These are phyloP conservation scores for Rhododendron molle DNA, from an alignment of 148 eudicot genomes.

Conservation along the genomic window DNA sequence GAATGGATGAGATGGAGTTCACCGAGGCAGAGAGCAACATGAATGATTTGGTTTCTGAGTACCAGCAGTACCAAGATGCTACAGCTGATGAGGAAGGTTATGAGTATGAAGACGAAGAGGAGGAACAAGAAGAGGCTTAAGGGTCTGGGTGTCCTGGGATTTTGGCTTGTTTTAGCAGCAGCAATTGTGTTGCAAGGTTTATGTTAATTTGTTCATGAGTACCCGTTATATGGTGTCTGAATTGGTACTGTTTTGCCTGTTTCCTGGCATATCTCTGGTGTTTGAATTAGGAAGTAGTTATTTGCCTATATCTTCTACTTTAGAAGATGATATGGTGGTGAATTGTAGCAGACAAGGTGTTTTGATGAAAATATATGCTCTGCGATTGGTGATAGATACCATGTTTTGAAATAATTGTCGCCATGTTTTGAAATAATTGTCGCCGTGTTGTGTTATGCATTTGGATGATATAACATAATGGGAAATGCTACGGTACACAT, in stretches of 20 bases:
- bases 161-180: background rate
- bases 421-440: background rate
- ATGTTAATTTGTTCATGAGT: background rate
- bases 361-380: background rate
- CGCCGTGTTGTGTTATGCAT: background rate
- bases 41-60: constrained; percentile 52
- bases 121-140: constrained; percentile 25
- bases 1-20: constrained; percentile 56
- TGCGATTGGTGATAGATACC: no score
- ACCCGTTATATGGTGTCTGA: background rate
- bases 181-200: background rate
- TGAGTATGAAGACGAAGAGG: constrained; percentile 40
- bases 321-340: background rate
- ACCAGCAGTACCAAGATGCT: constrained; percentile 59
- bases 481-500: no score
- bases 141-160: background rate
- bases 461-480: background rate
- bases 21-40: constrained; percentile 57
- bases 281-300: background rate
- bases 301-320: no score
- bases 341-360: background rate
- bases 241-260: background rate
- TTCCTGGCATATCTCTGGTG: background rate
- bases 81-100: constrained; percentile 51
- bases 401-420: background rate